Evolutionary conservation across 805 yeast genomes (phyloP), one percentile per base, ranked within the genome.

Genomic region (Schwanniomyces polymorphus): DNA sequence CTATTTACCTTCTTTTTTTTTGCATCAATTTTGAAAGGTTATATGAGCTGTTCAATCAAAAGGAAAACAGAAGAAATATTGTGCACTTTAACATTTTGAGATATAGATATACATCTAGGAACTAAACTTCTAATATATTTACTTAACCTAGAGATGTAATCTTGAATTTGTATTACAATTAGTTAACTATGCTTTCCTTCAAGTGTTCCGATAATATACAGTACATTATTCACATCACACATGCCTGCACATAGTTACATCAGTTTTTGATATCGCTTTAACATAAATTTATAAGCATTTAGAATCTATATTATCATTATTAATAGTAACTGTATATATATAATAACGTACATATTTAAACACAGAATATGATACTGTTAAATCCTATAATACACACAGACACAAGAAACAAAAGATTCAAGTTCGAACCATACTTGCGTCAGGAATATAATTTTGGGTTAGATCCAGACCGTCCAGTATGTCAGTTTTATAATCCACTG

Each of bases 381-480:
- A 71, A 68, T 48, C 68, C 74, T 8, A 55, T 70, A 37, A 64
- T 72, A 50, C 76, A 72, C 45, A 76, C 78, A 5, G 68, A 72
- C 49, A 68, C 74, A 5, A 58, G 55, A 42, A 68, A 67, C 48
- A 62, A 61, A 46, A 61, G 67, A 44, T 71, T 74, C 68, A 83
- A 85, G 55, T 91, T 92, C 61, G 97, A 92, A 58, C 86, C 89
- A 7, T 90, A 88, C 56, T 76, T 92, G 33, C 75, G 88, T 55
- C 79, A 81, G 48, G 97, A 92, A 61, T 90, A 78, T 66, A 81
- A 86, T 51, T 83, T 91, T 54, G 91, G 94, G 0, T 72, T 90
- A 27, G 91, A 90, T 62, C 97, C 97, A 2, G 92, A 86, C 58
- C 75, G 97, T 49, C 97, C 97, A 5, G 79, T 86, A 1, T 92